phyloP scores from a whole-genome alignment of 2,329 filamentous ascomycete species.

The Harringtonia aguacate region DNA sequence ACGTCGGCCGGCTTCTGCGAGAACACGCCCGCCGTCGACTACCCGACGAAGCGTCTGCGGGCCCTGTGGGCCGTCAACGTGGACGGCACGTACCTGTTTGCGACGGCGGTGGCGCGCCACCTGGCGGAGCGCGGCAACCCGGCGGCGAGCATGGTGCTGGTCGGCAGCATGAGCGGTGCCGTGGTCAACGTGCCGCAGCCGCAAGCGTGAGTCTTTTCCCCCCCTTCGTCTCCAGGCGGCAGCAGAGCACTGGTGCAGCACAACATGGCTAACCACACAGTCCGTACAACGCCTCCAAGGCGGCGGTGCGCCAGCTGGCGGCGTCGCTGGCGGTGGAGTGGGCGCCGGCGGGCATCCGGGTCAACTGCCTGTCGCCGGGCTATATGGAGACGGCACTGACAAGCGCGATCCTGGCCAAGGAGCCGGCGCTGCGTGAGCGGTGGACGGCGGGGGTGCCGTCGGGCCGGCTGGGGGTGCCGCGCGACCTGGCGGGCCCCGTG shows the following conservation, averaged over 20 bases:
- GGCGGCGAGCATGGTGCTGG: slow-evolving; percentile 81
- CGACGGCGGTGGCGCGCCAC: slow-evolving; percentile 74
- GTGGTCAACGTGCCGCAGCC: slow-evolving; percentile 95
- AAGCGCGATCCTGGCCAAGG: slow-evolving; percentile 87
- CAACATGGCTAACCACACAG: too few relatives aligned
- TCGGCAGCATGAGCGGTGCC: slow-evolving; percentile 86
- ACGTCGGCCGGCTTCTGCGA: slow-evolving; percentile 96
- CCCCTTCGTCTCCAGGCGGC: background rate
- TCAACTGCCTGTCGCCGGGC: slow-evolving; percentile 90
- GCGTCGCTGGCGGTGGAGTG: slow-evolving; percentile 87
- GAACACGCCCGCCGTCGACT: slow-evolving; percentile 85
- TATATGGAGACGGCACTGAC: slow-evolving; percentile 97
- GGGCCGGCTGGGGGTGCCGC: slow-evolving; percentile 85
- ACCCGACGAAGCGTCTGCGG: slow-evolving; percentile 82
- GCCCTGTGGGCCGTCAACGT: slow-evolving; percentile 95
- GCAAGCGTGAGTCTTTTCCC: slow-evolving; percentile 47
- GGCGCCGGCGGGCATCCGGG: slow-evolving; percentile 76
- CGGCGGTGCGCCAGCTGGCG: slow-evolving; percentile 80
- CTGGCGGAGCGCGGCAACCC: slow-evolving; percentile 55
- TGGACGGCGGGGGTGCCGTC: slow-evolving; percentile 90
- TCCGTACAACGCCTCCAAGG: slow-evolving; percentile 89
- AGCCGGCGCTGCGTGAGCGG: slow-evolving; percentile 77
- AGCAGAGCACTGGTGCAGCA: background rate
- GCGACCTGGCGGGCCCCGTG: slow-evolving; percentile 89
- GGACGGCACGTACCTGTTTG: slow-evolving; percentile 82